Conservation (phyloP, 768 basidiomycete genomes). For the Lactarius hatsudake region DNA sequence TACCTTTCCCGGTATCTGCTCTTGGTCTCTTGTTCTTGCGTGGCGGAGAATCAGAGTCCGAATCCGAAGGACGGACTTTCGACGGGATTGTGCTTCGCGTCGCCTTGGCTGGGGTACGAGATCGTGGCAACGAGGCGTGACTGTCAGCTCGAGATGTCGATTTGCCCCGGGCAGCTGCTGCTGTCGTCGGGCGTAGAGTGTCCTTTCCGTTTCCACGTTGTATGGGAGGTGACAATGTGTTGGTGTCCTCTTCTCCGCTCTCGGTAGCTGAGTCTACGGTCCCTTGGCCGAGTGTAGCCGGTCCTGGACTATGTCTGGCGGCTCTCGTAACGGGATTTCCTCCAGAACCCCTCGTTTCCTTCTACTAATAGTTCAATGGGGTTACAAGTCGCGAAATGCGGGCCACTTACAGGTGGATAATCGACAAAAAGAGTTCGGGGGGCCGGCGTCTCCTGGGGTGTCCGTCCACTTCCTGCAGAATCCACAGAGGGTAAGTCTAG, state of each 20-base stretch:
- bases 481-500: conserved; percentile 34
- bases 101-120: conserved; percentile 5
- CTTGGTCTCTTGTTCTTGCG: conserved; percentile 40
- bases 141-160: neutral
- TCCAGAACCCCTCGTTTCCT: conserved; percentile 5
- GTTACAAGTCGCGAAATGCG: neutral
- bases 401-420: conserved; percentile 4
- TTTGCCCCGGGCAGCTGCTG: neutral
- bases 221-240: neutral
- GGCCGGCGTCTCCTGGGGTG: neutral
- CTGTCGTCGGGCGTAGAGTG: neutral
- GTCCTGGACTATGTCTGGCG: conserved; percentile 7
- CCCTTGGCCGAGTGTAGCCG: neutral
- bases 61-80: conserved; percentile 35
- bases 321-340: neutral
- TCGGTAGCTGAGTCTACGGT: conserved; percentile 1
- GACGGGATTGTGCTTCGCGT: conserved; percentile 10
- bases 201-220: neutral
- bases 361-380: neutral
- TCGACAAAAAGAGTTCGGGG: neutral
- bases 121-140: conserved; percentile 6
- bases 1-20: conserved; percentile 33
- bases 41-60: conserved; percentile 56
- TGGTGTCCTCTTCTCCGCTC: conserved; percentile 5
- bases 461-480: neutral